Evolutionary conservation across 352 stramenopile species (phyloP).

Genomic region (Albugo candida): DNA sequence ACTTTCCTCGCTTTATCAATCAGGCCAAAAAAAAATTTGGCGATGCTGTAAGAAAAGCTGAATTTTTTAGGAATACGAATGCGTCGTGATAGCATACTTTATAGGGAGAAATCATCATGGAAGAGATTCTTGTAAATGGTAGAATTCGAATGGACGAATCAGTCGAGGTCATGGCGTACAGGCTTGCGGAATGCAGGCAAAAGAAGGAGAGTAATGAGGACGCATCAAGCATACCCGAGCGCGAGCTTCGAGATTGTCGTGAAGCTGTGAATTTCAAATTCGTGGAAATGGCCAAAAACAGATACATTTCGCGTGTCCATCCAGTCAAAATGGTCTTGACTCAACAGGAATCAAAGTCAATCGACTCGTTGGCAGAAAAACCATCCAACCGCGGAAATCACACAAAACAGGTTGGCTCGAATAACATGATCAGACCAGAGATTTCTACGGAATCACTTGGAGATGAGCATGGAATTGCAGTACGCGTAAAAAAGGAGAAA

Average conservation of each 20-base stretch:
- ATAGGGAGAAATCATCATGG: constrained; percentile 69
- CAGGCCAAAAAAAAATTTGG: constrained; percentile 55
- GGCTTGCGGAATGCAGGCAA: constrained; percentile 34
- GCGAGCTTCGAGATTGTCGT: constrained; percentile 51
- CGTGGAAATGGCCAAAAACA: constrained; percentile 78
- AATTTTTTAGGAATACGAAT: background rate
- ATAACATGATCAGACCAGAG: constrained; percentile 1
- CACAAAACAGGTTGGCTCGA: background rate
- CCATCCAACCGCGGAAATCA: background rate
- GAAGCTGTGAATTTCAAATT: constrained; percentile 38
- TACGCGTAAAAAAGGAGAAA: constrained; percentile 46
- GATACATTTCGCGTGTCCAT: constrained; percentile 72
- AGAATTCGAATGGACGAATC: constrained; percentile 73
- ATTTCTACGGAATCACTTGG: background rate
- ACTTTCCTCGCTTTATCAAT: constrained; percentile 73
- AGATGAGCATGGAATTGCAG: constrained; percentile 47
- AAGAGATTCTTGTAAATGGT: constrained; percentile 69
- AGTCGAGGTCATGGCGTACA: constrained; percentile 66
- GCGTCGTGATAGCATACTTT: background rate
- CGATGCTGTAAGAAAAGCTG: constrained; percentile 15
- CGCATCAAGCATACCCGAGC: constrained; percentile 42
- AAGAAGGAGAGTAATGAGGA: constrained; percentile 6
- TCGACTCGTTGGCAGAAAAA: constrained; percentile 9
- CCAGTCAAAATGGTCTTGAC: constrained; percentile 30
- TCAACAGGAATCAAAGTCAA: constrained; percentile 25